Evolutionary conservation across 2,329 filamentous ascomycete genomes (phyloP), one percentile per base, ranked within the genome.

Genomic region (Fusarium decemcellulare): DNA sequence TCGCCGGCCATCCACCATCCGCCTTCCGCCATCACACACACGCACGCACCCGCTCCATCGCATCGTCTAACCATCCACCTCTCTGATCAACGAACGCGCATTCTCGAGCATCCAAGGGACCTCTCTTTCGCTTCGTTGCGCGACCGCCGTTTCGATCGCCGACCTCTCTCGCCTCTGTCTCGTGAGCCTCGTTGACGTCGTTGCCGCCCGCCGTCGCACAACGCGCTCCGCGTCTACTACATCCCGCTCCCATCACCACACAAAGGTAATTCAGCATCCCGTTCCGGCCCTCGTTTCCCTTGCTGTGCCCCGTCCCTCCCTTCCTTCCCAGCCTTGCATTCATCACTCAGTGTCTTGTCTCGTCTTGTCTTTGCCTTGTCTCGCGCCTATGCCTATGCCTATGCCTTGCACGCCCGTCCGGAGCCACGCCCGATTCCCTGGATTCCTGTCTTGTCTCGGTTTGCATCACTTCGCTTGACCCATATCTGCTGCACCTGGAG

Each of bases 161-260:
- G 23, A 23, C 23, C 23, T 23, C 23, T 59, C 43, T 67, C 29
- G 61, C 66, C 61, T 65, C 57, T 63, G 63, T 52, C 63, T 36
- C 48, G 52, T 48, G 57, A 65, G 48, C 61, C 56, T 72, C 67
- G 54, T 63, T 63, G 61, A 61, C 61, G 47, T 73, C 71, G 59
- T 63, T 72, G 59, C 58, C 58, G 65, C 59, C 32, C 60, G 53
- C 50, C 50, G 73, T 75, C 65, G 73, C 71, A 75, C 73, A 75
- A 75, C 73, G 64, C 71, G 73, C 70, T 70, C 68, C 72, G 70
- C 70, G 63, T 70, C 67, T 62, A 59, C 70, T 62, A 59, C 70
- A 59, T 70, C 59, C 54, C 60, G 50, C 43, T 68, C 51, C 47
- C 42, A 72, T 74, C 72, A 72, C 72, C 72, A 71, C 66, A 65